Conservation (phyloP, 179 eudicot genomes). For the Carnegiea gigantea region DNA sequence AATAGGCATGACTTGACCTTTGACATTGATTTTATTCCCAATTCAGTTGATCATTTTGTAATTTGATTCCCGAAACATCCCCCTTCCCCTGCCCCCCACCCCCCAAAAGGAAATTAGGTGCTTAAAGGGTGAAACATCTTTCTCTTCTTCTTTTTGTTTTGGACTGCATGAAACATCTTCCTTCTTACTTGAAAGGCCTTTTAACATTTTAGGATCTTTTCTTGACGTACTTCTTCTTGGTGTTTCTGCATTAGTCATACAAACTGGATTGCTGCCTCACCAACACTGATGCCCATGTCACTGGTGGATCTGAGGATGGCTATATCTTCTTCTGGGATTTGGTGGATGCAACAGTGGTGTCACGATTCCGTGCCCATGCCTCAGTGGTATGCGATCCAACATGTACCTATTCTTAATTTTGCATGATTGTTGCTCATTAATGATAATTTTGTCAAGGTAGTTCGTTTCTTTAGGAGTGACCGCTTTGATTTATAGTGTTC, state of each 20-base stretch:
- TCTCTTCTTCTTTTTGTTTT: no score
- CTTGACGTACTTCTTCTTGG: slow-evolving; percentile 12
- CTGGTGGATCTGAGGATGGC: slow-evolving; percentile 94
- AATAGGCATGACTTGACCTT: neutral
- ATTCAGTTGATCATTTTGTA: neutral
- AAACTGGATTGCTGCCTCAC: slow-evolving; percentile 97
- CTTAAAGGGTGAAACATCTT: neutral
- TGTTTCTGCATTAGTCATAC: slow-evolving; percentile 53
- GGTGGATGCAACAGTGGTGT: slow-evolving; percentile 76
- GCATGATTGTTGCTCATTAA: neutral
- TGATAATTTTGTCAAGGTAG: neutral
- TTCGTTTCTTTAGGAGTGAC: neutral
- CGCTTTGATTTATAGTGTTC: neutral
- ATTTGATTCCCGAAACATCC: neutral
- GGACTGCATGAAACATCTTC: no score
- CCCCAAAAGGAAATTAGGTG: no score
- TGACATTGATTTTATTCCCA: neutral
- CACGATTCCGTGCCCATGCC: slow-evolving; percentile 85
- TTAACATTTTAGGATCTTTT: neutral
- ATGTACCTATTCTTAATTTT: slow-evolving; percentile 1
- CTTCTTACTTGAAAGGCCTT: neutral
- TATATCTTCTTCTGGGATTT: slow-evolving; percentile 89
- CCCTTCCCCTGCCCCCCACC: no score
- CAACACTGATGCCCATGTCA: slow-evolving; percentile 82
- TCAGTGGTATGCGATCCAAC: slow-evolving; percentile 61